Base-by-base conservation (phyloP, 768 basidiomycete genomes). In the Tulasnella calospora region DNA sequence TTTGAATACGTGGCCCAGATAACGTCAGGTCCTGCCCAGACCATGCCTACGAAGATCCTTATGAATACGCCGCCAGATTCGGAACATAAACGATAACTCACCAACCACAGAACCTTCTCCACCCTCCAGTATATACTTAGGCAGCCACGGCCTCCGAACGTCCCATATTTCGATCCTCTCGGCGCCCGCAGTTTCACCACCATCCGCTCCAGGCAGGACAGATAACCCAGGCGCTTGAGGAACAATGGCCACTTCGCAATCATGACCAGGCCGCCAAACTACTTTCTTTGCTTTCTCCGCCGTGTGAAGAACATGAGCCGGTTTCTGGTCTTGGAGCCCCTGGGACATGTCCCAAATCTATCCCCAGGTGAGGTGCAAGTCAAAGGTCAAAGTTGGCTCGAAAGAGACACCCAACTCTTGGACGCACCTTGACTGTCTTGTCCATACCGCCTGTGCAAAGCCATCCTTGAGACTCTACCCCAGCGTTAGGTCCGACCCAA, bases 91-190 rank as follows among this genome's bases (percentile, higher is more conserved):
- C 51, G 30, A 7, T 21, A 41, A 82, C 87, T 36, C 80, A 94
- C 94, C 94, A 17, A 91, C 91, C 3, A 92, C 89, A 33, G 91
- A 90, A 7, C 93, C 92, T 79, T 95, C 94, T 0, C 85, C 86
- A 6, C 90, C 89, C 30, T 86, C 87, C 15, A 94, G 88, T 2
- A 89, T 88, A 92, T 94, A 95, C 84, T 95, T 96, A 7, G 92
- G 91, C 72, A 95, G 87, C 89, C 92, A 93, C 0, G 89, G 88
- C 71, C 94, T 86, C 76, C 94, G 87, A 1, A 93, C 92, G 83
- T 96, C 94, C 94, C 94, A 96, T 33, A 95, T 91, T 81, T 95
- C 94, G 40, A 94, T 87, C 0, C 89, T 85, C 81, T 94, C 91
- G 3, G 90, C 89, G 3, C 81, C 81, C 8, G 77, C 69, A 6